Evolutionary conservation across 495 filamentous ascomycete genomes (phyloP).

Genomic region (Neurospora sublineolata): DNA sequence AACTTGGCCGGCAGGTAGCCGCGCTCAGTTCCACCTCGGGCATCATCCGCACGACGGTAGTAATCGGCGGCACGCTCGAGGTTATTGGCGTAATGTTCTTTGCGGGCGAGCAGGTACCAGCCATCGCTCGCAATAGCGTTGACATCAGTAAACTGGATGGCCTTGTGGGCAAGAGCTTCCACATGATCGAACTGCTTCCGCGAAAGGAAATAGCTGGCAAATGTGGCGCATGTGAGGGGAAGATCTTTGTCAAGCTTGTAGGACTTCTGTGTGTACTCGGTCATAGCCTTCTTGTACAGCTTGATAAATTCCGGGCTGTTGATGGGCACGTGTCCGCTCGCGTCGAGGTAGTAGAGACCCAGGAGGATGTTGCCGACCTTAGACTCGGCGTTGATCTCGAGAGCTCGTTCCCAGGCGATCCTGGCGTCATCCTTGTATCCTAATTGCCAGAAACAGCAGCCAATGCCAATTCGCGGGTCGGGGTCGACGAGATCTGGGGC

Average conservation of each 20-base stretch:
- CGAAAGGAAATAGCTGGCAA: constrained; percentile 77
- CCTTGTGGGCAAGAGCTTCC: constrained; percentile 78
- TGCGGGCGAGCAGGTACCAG: constrained; percentile 86
- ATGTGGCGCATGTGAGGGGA: constrained; percentile 79
- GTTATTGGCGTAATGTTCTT: constrained; percentile 67
- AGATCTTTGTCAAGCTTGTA: constrained; percentile 93
- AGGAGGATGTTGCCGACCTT: constrained; percentile 86
- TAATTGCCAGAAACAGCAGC: constrained; percentile 90
- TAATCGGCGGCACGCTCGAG: constrained; percentile 59
- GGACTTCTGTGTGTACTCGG: constrained; percentile 79
- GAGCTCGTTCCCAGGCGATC: constrained; percentile 72
- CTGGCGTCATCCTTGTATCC: constrained; percentile 88
- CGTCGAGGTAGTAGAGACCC: constrained; percentile 75
- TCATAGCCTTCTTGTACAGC: constrained; percentile 88
- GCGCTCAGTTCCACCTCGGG: constrained; percentile 74
- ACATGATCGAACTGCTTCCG: constrained; percentile 65
- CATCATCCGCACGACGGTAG: constrained; percentile 79
- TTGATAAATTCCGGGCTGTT: constrained; percentile 62
- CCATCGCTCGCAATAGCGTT: constrained; percentile 92
- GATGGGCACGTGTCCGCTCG: constrained; percentile 66
- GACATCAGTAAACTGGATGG: constrained; percentile 89
- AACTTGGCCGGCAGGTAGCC: constrained; percentile 90
- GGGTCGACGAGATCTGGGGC: constrained; percentile 86
- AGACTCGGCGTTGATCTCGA: constrained; percentile 78
- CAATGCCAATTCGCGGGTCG: constrained; percentile 88